Percentiles rank a stretch among this genome's conserved stretches.
Conservation (phyloP, 2,329 filamentous ascomycete species). For the Apiospora saccharicola region DNA sequence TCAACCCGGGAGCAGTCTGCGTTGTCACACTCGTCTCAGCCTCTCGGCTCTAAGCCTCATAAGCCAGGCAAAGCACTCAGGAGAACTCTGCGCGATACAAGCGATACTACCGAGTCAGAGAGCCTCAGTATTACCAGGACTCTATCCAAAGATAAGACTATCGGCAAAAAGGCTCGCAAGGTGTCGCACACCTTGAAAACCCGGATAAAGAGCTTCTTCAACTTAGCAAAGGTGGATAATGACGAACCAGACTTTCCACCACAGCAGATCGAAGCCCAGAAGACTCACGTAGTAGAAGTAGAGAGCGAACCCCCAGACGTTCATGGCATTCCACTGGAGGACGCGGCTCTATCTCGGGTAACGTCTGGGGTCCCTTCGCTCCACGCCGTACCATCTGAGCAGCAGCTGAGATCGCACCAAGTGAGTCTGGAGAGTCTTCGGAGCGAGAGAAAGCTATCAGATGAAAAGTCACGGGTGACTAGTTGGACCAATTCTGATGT, state of each 20-base stretch:
- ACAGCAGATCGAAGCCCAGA: constrained; percentile 60
- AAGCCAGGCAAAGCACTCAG: constrained; percentile 43
- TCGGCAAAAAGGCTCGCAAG: constrained; percentile 64
- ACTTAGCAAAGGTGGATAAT: constrained; percentile 47
- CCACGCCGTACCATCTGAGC: constrained; percentile 53
- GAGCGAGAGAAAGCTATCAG: constrained; percentile 49
- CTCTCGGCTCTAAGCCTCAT: constrained; percentile 51
- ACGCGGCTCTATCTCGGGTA: constrained; percentile 53
- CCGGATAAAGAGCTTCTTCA: constrained; percentile 67
- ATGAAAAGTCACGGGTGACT: constrained; percentile 71
- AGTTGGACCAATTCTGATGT: constrained; percentile 75
- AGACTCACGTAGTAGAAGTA: constrained; percentile 38
- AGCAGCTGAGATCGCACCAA: constrained; percentile 58
- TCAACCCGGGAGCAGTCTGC: neutral
- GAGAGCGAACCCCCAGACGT: constrained; percentile 27
- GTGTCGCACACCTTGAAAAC: constrained; percentile 68
- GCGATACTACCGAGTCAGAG: constrained; percentile 46
- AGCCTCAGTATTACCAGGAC: neutral
- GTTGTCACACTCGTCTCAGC: constrained; percentile 50
- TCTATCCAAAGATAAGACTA: constrained; percentile 41
- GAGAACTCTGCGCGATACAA: constrained; percentile 59
- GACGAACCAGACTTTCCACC: constrained; percentile 49
- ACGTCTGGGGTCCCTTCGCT: constrained; percentile 58
- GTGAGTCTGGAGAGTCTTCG: constrained; percentile 62
- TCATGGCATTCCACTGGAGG: constrained; percentile 31